Percentiles rank a stretch among this genome's conserved stretches.
These are phyloP conservation scores for Xylaria sp. DNA, from an alignment of 2,329 filamentous ascomycete species.

Conservation along the genomic window DNA sequence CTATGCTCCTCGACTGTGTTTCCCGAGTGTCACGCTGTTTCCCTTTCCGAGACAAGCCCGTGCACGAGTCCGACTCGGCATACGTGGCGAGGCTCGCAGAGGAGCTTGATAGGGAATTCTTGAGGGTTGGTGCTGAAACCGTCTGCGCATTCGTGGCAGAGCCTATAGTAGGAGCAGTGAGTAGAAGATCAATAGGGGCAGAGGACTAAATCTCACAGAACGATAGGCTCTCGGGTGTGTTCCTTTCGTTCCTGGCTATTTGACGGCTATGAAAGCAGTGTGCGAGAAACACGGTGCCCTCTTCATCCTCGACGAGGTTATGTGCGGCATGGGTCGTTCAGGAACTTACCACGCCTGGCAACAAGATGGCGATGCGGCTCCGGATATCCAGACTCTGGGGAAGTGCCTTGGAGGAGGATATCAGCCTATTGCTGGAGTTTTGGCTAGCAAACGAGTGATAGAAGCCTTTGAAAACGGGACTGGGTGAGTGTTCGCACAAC, in stretches of 20 bases:
- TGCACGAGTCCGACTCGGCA: slow-evolving; percentile 58
- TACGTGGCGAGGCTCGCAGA: slow-evolving; percentile 66
- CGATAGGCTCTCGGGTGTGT: slow-evolving; percentile 65
- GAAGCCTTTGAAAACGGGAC: slow-evolving; percentile 48
- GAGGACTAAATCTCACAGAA: slow-evolving; percentile 2
- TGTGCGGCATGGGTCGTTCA: slow-evolving; percentile 69
- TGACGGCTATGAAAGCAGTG: slow-evolving; percentile 68
- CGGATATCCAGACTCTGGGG: slow-evolving; percentile 70
- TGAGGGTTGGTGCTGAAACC: slow-evolving; percentile 64
- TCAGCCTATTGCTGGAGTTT: slow-evolving; percentile 63
- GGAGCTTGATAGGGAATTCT: slow-evolving; percentile 72
- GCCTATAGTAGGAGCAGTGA: slow-evolving; percentile 73
- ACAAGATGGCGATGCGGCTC: slow-evolving; percentile 57
- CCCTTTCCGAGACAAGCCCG: slow-evolving; percentile 61
- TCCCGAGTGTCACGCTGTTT: slow-evolving; percentile 71
- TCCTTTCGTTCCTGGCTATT: slow-evolving; percentile 69
- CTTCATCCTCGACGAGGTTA: slow-evolving; percentile 80
- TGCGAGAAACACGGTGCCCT: slow-evolving; percentile 75
- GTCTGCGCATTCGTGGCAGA: slow-evolving; percentile 77
- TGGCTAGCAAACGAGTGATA: slow-evolving; percentile 59
- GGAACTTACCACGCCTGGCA: slow-evolving; percentile 68
- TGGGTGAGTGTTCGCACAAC: slow-evolving; percentile 36
- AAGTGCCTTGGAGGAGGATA: slow-evolving; percentile 72
- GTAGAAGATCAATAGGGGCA: slow-evolving; percentile 28
- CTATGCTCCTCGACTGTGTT: slow-evolving; percentile 62